phyloP scores from a whole-genome alignment of 176 grass and related monocot species.

The Areca catechu region DNA sequence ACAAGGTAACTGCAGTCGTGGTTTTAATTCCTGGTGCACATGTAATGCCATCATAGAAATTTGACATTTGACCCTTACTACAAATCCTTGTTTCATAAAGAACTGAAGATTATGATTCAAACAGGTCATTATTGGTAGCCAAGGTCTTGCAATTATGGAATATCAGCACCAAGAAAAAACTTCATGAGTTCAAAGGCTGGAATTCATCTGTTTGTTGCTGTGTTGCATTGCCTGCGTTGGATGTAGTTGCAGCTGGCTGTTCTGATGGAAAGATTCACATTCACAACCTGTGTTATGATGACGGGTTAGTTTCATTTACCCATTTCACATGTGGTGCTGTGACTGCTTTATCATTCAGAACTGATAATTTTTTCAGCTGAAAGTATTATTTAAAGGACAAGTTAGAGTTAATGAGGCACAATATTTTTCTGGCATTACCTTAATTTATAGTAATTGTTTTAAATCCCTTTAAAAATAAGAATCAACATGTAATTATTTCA shows the following conservation, averaged over 20 bases:
- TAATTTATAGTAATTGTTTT: too few relatives aligned
- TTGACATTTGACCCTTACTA: too few relatives aligned
- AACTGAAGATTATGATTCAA: conserved; percentile 1
- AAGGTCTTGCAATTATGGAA: conserved; percentile 94
- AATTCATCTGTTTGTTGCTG: conserved; percentile 61
- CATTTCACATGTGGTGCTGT: conserved; percentile 84
- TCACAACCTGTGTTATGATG: conserved; percentile 74
- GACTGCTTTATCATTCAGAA: conserved; percentile 91
- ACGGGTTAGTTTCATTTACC: conserved; percentile 76
- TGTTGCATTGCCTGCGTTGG: conserved; percentile 82
- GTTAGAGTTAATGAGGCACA: too few relatives aligned
- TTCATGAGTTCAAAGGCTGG: conserved; percentile 91
- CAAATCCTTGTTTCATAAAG: not conserved
- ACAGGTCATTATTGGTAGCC: conserved; percentile 77
- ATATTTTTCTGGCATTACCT: too few relatives aligned
- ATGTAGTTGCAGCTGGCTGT: conserved; percentile 79
- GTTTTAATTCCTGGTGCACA: too few relatives aligned
- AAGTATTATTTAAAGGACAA: not conserved
- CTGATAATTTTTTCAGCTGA: conserved; percentile 40
- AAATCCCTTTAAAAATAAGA: too few relatives aligned
- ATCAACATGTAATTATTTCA: too few relatives aligned
- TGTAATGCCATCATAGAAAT: too few relatives aligned
- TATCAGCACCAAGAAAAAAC: conserved; percentile 66
- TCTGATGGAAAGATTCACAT: conserved; percentile 82
- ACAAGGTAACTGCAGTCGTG: conserved; percentile 49